These are phyloP conservation scores for Verbascum thapsus DNA, from an alignment of 257 asterid species.

Conservation along the genomic window DNA sequence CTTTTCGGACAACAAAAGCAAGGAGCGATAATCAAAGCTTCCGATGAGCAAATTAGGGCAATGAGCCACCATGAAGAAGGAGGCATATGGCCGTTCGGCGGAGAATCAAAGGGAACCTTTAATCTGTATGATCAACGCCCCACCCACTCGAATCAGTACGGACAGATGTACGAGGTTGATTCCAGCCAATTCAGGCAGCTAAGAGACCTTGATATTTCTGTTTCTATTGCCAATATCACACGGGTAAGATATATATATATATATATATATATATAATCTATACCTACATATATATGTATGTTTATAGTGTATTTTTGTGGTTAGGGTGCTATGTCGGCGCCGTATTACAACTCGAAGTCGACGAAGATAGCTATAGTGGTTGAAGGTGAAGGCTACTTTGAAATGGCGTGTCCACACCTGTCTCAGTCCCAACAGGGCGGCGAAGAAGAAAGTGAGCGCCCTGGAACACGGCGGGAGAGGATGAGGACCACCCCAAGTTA, in stretches of 20 bases:
- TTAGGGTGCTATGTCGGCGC: conserved; percentile 72
- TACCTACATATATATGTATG: too few relatives aligned
- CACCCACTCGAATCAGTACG: conserved; percentile 47
- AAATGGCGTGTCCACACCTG: conserved; percentile 78
- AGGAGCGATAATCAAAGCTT: conserved; percentile 54
- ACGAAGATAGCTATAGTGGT: conserved; percentile 43
- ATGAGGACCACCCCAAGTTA: conserved; percentile 32
- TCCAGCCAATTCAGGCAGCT: conserved; percentile 40
- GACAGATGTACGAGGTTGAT: conserved; percentile 54
- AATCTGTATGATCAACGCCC: conserved; percentile 49
- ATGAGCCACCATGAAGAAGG: conserved; percentile 59
- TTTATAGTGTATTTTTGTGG: too few relatives aligned
- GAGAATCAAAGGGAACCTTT: conserved; percentile 38
- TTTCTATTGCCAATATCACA: conserved; percentile 54
- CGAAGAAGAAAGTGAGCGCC: conserved; percentile 2
- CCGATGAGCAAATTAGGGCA: conserved; percentile 56
- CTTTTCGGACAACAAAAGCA: conserved; percentile 52
- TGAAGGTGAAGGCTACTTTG: conserved; percentile 63
- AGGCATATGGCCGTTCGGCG: conserved; percentile 68
- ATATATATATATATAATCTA: too few relatives aligned
- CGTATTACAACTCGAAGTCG: conserved; percentile 52
- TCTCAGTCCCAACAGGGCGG: conserved; percentile 16
- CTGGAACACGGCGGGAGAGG: not conserved
- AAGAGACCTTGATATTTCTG: conserved; percentile 42
- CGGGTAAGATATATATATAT: too few relatives aligned